Base-by-base conservation (phyloP, 2,329 filamentous ascomycete genomes). In the Huntiella savannae region DNA sequence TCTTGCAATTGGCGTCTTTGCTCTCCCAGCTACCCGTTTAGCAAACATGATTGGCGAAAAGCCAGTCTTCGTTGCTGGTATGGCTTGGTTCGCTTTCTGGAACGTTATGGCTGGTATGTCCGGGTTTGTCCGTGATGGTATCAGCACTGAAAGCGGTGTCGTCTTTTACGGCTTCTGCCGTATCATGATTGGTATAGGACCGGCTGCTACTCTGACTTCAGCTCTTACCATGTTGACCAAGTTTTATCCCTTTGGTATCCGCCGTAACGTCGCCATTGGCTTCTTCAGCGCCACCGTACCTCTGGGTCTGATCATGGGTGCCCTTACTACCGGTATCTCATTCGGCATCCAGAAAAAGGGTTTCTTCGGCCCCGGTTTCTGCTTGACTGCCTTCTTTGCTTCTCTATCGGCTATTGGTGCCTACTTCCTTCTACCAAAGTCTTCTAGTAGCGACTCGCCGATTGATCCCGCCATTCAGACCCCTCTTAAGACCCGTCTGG, bases 171-270 rank as follows among this genome's bases (percentile, higher is more conserved):
- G 34, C 33, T 45, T 50, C 22, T 63, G 64, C 16, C 63, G 73
- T 6, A 69, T 67, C 0, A 55, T 76, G 3, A 72, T 77, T 50
- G 72, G 74, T 0, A 66, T 78, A 15, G 79, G 77, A 0, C 71
- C 75, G 0, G 74, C 76, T 0, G 63, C 82, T 34, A 59, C 69
- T 5, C 60, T 82, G 16, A 77, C 78, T 1, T 82, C 79, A 50
- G 75, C 66, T 0, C 58, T 81, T 16, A 76, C 75, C 3, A 63
- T 82, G n/a, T 57, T 82, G 0, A 75, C 74, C 2, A 62, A 63
- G 0, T 65, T 68, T 0, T 80, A 78, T 51, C 59, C 63, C 0
- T 70, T 70, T 0, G 75, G 76, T 0, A 61, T 58, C 45, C 63
- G 67, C 48, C 79, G 79, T 55, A 67, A 72, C 40, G 70, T 79